Evolutionary conservation across 768 basidiomycete genomes (phyloP), one percentile per base, ranked within the genome.

Genomic region (Cubamyces lactineus): DNA sequence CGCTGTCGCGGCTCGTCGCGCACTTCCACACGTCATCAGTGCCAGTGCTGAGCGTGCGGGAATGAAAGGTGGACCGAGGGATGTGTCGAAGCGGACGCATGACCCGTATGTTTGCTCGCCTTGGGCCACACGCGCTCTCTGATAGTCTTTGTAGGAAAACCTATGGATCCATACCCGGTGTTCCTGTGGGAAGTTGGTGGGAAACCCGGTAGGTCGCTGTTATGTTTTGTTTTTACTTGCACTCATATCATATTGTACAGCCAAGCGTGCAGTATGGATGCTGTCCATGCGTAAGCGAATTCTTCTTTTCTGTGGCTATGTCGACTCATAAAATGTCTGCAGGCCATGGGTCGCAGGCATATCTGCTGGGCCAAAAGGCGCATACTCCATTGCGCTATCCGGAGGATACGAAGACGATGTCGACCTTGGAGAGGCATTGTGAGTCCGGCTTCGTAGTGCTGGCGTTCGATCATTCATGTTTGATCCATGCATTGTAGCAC

Each of bases 341-440:
- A 94, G 91, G 2, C 93, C 94, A 0, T 86, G 84, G 79, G 94
- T 96, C 6, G 89, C 84, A 39, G 95, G 95, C 0, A 96, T 97
- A 46, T 79, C 86, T 9, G 83, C 82, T 30, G 80, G 87, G 2
- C 75, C 76, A 0, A 63, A 87, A 5, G 94, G 95, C 2, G 90
- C 92, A 2, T 91, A 89, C 66, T 94, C 91, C 45, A 83, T 97
- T 15, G 94, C 90, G 2, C 82, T 96, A 3, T 94, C 91, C 42
- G 95, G 95, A 12, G 94, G 92, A 1, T 94, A 94, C 59, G 88
- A 91, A 34, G 92, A 94, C 57, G 92, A 94, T 66, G 82, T 94
- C 17, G 92, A 94, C 64, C 72, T 86, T 16, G 92, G 92, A 56
- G 88, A 92, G 63, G 89, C 82, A 13, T 94, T 94, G 91, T 92